phyloP scores from a whole-genome alignment of 192 early-diverging fungal species.

The Coemansia sp. region DNA sequence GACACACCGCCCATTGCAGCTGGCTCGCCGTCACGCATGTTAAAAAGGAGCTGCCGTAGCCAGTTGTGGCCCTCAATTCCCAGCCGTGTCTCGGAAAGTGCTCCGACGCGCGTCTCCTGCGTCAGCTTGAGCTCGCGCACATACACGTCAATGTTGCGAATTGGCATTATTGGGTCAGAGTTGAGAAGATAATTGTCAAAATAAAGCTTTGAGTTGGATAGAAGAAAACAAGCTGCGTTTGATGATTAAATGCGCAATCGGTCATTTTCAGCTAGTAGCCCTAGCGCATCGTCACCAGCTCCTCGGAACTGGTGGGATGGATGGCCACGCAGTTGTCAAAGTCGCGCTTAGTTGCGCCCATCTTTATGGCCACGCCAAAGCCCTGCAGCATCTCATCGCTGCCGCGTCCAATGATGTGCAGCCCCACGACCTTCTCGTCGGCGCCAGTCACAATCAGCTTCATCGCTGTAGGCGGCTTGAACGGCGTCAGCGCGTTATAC shows the following conservation, averaged over 20 bases:
- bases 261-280: background rate
- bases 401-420: slow-evolving; percentile 88
- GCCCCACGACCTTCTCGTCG: slow-evolving; percentile 95
- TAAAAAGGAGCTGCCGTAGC: slow-evolving; percentile 65
- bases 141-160: slow-evolving; percentile 49
- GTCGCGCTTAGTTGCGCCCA: slow-evolving; percentile 99
- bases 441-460: slow-evolving; percentile 85
- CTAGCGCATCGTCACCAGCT: slow-evolving; percentile 75
- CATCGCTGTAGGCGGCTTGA: slow-evolving; percentile 90
- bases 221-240: no score
- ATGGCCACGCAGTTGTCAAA: slow-evolving; percentile 95
- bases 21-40: slow-evolving; percentile 59
- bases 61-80: slow-evolving; percentile 82
- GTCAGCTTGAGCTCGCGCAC: slow-evolving; percentile 59
- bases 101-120: slow-evolving; percentile 59
- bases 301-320: slow-evolving; percentile 95
- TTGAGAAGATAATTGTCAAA: no score
- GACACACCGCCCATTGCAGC: slow-evolving; percentile 71
- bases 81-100: slow-evolving; percentile 65
- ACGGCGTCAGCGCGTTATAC: slow-evolving; percentile 78
- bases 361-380: slow-evolving; percentile 94
- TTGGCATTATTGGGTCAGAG: slow-evolving; percentile 29
- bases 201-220: no score
- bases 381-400: slow-evolving; percentile 94
- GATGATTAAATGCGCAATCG: no score